Conservation (phyloP, 768 basidiomycete species). For the Lactifluus piperatus region DNA sequence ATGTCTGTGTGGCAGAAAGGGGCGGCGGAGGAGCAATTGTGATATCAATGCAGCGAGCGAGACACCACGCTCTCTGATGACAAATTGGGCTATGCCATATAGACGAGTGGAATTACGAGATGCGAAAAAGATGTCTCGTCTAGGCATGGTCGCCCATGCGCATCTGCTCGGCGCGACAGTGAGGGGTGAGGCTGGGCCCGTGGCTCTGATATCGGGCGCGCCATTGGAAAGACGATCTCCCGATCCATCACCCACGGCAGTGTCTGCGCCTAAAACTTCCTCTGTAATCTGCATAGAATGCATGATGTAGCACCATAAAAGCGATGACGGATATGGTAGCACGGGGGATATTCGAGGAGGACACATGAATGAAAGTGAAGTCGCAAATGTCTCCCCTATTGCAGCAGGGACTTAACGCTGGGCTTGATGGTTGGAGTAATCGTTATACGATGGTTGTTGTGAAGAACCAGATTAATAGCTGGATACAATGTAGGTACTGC, state of each 20-base stretch:
- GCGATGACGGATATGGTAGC: background rate
- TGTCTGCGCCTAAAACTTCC: too few species aligned
- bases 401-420: background rate
- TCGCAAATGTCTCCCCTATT: background rate
- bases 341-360: background rate
- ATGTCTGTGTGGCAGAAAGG: background rate
- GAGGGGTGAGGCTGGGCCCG: background rate
- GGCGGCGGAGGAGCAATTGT: background rate
- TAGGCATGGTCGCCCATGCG: background rate
- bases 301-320: background rate
- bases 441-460: background rate
- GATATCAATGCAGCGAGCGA: too few species aligned
- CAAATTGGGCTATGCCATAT: background rate
- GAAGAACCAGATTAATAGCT: background rate
- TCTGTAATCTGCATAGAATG: too few species aligned
- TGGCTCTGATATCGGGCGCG: background rate
- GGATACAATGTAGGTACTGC: background rate
- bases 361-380: background rate
- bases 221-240: background rate
- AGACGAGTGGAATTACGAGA: too few species aligned
- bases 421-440: background rate
- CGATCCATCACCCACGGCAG: too few species aligned
- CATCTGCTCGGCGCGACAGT: background rate
- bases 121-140: background rate
- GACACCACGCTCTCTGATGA: too few species aligned